A percentile compares a stretch with the other conserved stretches of the same genome.
These are phyloP conservation scores for Solanum lycopersicoides DNA, from an alignment of 257 asterid species.

Conservation along the genomic window DNA sequence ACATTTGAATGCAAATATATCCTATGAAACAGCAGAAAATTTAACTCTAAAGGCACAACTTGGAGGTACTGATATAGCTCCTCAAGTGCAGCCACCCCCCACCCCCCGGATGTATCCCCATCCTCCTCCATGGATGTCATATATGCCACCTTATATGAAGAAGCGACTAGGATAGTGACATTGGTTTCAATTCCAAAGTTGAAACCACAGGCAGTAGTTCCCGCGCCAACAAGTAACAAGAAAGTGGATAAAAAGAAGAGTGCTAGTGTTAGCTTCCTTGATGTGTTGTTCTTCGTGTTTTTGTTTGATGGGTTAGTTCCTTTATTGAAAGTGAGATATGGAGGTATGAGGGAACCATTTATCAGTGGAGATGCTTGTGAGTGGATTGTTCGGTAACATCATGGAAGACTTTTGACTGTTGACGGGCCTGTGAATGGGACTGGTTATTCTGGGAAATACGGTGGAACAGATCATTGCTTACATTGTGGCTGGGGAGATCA, in stretches of 20 bases:
- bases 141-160: slow-evolving; percentile 59
- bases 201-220: slow-evolving; percentile 47
- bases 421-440: too few species aligned
- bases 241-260: slow-evolving; percentile 50
- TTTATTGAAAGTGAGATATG: too few species aligned
- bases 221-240: slow-evolving; percentile 41
- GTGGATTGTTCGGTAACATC: too few species aligned
- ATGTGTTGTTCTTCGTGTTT: too few species aligned
- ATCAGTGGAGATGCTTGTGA: too few species aligned
- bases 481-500: too few species aligned
- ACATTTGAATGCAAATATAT: slow-evolving; percentile 49
- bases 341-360: too few species aligned
- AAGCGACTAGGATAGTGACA: slow-evolving; percentile 73
- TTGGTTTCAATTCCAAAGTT: slow-evolving; percentile 11
- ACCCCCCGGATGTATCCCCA: slow-evolving; percentile 56
- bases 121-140: slow-evolving; percentile 87
- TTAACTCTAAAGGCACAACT: slow-evolving; percentile 44
- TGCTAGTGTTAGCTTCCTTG: slow-evolving; percentile 75
- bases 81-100: slow-evolving; percentile 39
- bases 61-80: slow-evolving; percentile 26
- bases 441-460: too few species aligned
- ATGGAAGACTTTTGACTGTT: too few species aligned
- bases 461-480: too few species aligned
- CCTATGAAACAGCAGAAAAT: slow-evolving; percentile 57
- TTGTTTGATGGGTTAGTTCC: too few species aligned